Evolutionary conservation across 805 yeast genomes (phyloP), one percentile per base, ranked within the genome.

Genomic region (Pichia eremophila): DNA sequence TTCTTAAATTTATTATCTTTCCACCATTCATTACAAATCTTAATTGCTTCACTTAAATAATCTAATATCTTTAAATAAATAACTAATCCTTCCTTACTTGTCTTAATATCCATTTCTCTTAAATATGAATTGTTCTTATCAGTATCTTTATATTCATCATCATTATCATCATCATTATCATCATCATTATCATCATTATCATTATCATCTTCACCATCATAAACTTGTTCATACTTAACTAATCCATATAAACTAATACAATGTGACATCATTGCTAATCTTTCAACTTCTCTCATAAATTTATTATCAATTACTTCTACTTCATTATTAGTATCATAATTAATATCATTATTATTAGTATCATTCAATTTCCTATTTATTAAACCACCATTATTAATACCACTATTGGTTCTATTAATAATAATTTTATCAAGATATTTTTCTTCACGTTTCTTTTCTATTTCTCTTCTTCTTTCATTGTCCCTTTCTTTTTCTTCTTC

Each of bases 21-120:
- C 98, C 98, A 93, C 97, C 98, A 93, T 14, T 74, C 81, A 40
- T 90, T 79, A 1, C 96, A 95, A 39, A 80, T 64, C 44, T 79
- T 74, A 95, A 91, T 90, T 0, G 96, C 95, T 51, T 75, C 79
- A 0, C 96, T 91, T 45, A 91, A 71, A 15, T 90, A 67, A 1
- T 95, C 80, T 41, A 93, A 71, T 0, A 95, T 78, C 65, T 90
- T 91, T 52, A 89, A 83, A 64, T 89, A 91, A 47, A 91, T 68
- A 1, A 82, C 82, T 19, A 89, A 79, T 2, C 97, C 95, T 61
- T 93, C 98, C 55, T 85, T 89, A 50, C 95, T 80, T 87, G 85
- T 42, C 14, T 2, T 17, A 7, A 82, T 63, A 63, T 17, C n/a
- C 10, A n/a, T 39, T 22, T 40, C n/a, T 11, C 15, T 15, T 64